A percentile compares a stretch with the other conserved stretches of the same genome.
These are phyloP conservation scores for Neohortaea acidophila DNA, from an alignment of 495 filamentous ascomycete species.

Conservation along the genomic window DNA sequence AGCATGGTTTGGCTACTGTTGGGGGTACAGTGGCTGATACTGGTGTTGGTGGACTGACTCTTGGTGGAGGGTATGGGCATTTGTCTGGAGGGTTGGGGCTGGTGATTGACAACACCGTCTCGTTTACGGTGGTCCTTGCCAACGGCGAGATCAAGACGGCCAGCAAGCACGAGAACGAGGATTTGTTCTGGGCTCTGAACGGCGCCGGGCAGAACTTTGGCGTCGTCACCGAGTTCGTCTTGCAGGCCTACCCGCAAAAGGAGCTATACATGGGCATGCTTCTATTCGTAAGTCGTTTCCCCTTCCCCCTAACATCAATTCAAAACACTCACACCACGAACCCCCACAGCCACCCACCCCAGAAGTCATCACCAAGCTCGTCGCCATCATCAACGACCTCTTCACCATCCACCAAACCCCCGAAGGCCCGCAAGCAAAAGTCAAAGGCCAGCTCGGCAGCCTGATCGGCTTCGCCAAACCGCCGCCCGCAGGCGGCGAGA, in stretches of 20 bases:
- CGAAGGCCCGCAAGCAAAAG: slow-evolving; percentile 7
- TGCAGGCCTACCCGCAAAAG: slow-evolving; percentile 31
- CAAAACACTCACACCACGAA: no score
- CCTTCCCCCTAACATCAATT: no score
- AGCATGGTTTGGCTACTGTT: slow-evolving; percentile 39
- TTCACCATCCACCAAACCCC: slow-evolving; percentile 3
- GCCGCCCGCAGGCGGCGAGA: slow-evolving; percentile 22
- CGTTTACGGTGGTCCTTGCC: slow-evolving; percentile 36
- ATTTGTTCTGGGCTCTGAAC: slow-evolving; percentile 28
- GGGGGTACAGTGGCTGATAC: slow-evolving; percentile 47
- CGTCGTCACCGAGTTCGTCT: slow-evolving; percentile 32
- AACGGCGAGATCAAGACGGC: slow-evolving; percentile 32
- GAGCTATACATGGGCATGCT: slow-evolving; percentile 35
- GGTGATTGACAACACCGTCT: slow-evolving; percentile 38
- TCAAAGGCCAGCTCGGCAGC: slow-evolving; percentile 21
- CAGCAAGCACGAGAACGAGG: slow-evolving; percentile 22
- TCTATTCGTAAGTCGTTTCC: no score
- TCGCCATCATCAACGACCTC: slow-evolving; percentile 30
- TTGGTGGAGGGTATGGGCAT: slow-evolving; percentile 44
- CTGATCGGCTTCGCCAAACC: slow-evolving; percentile 30
- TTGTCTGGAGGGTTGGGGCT: slow-evolving; percentile 36
- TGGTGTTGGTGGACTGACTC: slow-evolving; percentile 42
- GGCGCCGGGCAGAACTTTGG: slow-evolving; percentile 28
- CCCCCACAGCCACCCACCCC: slow-evolving; percentile 20
- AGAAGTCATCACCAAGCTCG: slow-evolving; percentile 27